Base-by-base conservation (phyloP, 257 asterid genomes). In the Solanum acaule region DNA sequence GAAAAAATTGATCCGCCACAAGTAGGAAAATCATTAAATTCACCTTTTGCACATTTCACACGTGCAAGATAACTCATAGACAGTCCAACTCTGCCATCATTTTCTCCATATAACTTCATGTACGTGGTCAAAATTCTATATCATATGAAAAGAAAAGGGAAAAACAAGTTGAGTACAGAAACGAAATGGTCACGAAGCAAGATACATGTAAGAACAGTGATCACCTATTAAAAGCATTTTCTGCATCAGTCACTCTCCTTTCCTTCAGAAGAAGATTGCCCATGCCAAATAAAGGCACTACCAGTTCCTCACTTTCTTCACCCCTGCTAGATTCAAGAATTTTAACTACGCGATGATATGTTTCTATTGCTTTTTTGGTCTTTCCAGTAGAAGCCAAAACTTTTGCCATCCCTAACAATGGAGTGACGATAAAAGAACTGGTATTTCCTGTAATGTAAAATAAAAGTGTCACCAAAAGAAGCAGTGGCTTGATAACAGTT, bases 21-120 rank as follows among this genome's bases (percentile, higher is more conserved):
- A n/a, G 37, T 46, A 87, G n/a, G 85, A 46, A 44, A 85, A 73
- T 70, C 29, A 73, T 56, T 49, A 44, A 33, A 77, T 71, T 88
- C 83, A 96, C 99, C 99, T 95, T 94, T 93, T 59, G 96, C 98
- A 90, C 98, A 95, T 91, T 96, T 96, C 73, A 90, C 98, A 85
- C 92, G 94, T 87, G 98, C 99, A 90, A 96, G 92, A 38, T 96
- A 95, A 88, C 96, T 93, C 99, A 96, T 91, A 88, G 96, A 96
- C 91, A 94, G 88, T 89, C 95, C 98, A 83, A 94, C 96, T 94
- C 94, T 94, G 91, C 93, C 98, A 93, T 96, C 98, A 31, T 90
- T 91, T 88, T 92, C 98, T 65, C 98, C 99, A 92, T 92, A 93
- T 86, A 91, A 91, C 88, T 91, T 95, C 75, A 35, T 79, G 90